These are phyloP conservation scores for Pseudopediastrum boryanum DNA, from an alignment of 139 green algal species.

Conservation along the genomic window DNA sequence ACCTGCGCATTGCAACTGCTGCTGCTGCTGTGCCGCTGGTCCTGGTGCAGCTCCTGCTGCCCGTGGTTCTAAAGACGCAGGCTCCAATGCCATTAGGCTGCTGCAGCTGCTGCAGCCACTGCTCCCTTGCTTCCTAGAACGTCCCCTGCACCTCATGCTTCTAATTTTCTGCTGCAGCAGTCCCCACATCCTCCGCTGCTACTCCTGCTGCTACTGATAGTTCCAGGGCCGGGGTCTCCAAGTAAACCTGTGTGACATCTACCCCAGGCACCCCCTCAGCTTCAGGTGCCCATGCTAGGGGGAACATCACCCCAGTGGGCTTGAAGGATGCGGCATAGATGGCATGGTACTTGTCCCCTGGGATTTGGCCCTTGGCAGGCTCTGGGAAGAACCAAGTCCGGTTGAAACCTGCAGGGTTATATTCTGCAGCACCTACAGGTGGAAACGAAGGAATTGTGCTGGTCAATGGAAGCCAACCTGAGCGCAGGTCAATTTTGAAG, in stretches of 20 bases:
- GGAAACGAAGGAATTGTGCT: background rate
- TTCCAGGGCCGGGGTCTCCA: conserved; percentile 19
- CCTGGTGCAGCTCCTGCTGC: no score
- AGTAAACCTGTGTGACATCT: conserved; percentile 42
- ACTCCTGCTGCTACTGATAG: conserved; percentile 5
- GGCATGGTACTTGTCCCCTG: conserved; percentile 29
- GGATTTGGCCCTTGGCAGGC: conserved; percentile 28
- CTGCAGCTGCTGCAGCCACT: no score
- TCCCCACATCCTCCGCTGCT: background rate
- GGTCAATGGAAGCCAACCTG: background rate
- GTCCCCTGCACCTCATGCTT: no score
- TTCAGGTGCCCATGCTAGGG: conserved; percentile 41
- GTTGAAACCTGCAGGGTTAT: conserved; percentile 35
- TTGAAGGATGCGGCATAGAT: conserved; percentile 48
- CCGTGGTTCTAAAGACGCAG: no score
- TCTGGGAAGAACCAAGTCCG: conserved; percentile 55
- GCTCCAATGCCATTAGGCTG: no score
- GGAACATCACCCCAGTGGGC: conserved; percentile 33
- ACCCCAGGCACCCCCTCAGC: conserved; percentile 6
- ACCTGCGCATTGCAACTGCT: no score
- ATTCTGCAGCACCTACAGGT: conserved; percentile 1
- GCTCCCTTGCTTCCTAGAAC: no score
- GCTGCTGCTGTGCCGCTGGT: no score
- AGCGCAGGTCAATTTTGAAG: background rate
- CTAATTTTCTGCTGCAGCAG: no score